These are phyloP conservation scores for Rhodamnia argentea DNA, from an alignment of 345 rosid species.

Conservation along the genomic window DNA sequence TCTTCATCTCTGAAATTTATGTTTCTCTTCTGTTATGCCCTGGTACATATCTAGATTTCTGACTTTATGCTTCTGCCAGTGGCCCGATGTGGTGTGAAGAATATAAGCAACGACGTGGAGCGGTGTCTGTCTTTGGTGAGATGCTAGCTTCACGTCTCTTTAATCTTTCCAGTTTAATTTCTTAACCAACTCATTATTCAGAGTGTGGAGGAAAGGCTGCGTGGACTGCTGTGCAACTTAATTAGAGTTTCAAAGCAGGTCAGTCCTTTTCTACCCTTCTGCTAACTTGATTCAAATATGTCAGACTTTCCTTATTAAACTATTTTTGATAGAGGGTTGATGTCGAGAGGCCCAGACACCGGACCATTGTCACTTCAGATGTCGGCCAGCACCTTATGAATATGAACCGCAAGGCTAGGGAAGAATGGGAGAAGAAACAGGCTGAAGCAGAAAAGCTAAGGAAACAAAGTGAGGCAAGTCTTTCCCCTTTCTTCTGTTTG, in stretches of 20 bases:
- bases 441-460: conserved; percentile 90
- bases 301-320: conserved; percentile 6
- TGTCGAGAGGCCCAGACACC: conserved; percentile 69
- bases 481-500: background rate
- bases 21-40: background rate
- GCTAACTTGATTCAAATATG: background rate
- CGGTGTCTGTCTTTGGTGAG: conserved; percentile 91
- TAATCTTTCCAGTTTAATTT: background rate
- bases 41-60: background rate
- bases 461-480: conserved; percentile 52
- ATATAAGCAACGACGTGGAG: conserved; percentile 70
- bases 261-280: conserved; percentile 5
- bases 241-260: conserved; percentile 92
- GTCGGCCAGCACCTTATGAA: conserved; percentile 60
- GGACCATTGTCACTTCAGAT: conserved; percentile 71
- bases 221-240: conserved; percentile 60
- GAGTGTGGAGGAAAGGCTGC: conserved; percentile 98
- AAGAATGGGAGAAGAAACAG: conserved; percentile 88
- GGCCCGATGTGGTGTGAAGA: conserved; percentile 69
- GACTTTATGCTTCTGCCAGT: conserved; percentile 35
- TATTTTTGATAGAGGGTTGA: conserved; percentile 57
- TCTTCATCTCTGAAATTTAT: background rate
- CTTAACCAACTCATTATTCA: conserved; percentile 22
- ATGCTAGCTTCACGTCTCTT: conserved; percentile 10
- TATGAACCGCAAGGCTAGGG: conserved; percentile 66